Evolutionary conservation across 345 rosid genomes (phyloP), one percentile per base, ranked within the genome.

Genomic region (Gossypium rotundifolium): DNA sequence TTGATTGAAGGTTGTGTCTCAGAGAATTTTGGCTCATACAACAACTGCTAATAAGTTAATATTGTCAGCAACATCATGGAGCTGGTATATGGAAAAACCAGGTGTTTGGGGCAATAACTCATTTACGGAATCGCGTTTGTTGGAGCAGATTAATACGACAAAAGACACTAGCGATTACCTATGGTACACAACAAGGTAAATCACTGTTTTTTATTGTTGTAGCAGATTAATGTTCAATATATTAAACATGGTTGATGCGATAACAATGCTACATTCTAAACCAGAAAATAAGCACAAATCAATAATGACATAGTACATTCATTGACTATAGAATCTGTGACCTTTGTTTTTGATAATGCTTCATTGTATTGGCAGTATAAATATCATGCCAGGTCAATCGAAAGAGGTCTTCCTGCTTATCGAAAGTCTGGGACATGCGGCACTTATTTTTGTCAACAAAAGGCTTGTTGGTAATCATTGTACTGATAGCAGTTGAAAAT

Each of bases 391-490:
- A 27, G 78, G 25, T 22, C 79, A 73, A 73, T 76, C 53, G 17
- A 78, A 71, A 38, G 85, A 85, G 6, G 49, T 23, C 3, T 9
- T 70, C 71, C 38, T 88, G 71, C 65, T 48, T 44, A 74, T 87
- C 71, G 80, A 55, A 74, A 88, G 93, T 75, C 70, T 85, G 79
- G 93, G 93, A 46, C 93, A 88, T 71, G 90, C 88, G 3, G 93
- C 89, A 25, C 85, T 87, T 53, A 81, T 88, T 73, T 88, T 85
- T 80, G 71, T 87, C 23, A 88, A 88, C 82, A 81, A 84, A 75
- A 72, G 29, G 70, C 76, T 73, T 42, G 72, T 85, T 5, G 89
- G 93, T 84, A 57, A 42, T 84, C 73, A 45, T 2, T 27, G n/a
- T 38, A 44, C 12, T 51, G 25, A 44, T 66, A 79, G 75, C 42